These are phyloP conservation scores for Waitea zeae DNA, from an alignment of 1,284 basidiomycete genomes.

Conservation along the genomic window DNA sequence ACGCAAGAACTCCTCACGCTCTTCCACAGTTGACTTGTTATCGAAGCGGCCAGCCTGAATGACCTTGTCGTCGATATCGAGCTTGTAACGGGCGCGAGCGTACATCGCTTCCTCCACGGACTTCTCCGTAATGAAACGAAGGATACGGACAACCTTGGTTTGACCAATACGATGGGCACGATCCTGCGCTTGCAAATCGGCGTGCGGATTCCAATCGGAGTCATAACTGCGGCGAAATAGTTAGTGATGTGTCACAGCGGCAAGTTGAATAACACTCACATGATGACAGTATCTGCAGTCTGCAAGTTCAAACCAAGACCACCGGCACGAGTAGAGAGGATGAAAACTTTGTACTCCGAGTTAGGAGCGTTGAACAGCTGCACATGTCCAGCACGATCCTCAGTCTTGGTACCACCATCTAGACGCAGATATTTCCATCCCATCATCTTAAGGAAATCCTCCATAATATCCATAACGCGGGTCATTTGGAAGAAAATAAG, in stretches of 20 bases:
- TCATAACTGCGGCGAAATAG: constrained; percentile 46
- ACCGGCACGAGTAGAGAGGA: constrained; percentile 91
- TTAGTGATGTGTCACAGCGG: background rate
- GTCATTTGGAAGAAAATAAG: constrained; percentile 99
- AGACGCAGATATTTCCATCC: constrained; percentile 86
- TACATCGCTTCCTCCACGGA: constrained; percentile 98
- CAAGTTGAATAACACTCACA: constrained; percentile 39
- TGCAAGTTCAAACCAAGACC: constrained; percentile 96
- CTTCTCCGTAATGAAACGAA: constrained; percentile 95
- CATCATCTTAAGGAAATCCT: constrained; percentile 90
- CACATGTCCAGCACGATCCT: constrained; percentile 87
- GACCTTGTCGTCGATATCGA: constrained; percentile 99
- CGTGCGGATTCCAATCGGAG: constrained; percentile 91
- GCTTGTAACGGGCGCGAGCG: constrained; percentile 86
- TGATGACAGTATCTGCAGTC: constrained; percentile 97
- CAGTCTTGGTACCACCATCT: constrained; percentile 96
- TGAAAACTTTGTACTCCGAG: constrained; percentile 89
- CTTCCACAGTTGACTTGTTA: constrained; percentile 95
- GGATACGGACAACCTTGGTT: constrained; percentile 93
- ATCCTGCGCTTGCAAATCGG: constrained; percentile 98
- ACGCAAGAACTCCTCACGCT: constrained; percentile 90
- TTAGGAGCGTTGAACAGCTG: constrained; percentile 83
- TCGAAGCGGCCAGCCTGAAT: constrained; percentile 99
- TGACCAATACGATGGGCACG: constrained; percentile 99
- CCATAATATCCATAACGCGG: constrained; percentile 98